phyloP scores from a whole-genome alignment of 176 grass and related monocot genomes.

The Triticum monococcum region DNA sequence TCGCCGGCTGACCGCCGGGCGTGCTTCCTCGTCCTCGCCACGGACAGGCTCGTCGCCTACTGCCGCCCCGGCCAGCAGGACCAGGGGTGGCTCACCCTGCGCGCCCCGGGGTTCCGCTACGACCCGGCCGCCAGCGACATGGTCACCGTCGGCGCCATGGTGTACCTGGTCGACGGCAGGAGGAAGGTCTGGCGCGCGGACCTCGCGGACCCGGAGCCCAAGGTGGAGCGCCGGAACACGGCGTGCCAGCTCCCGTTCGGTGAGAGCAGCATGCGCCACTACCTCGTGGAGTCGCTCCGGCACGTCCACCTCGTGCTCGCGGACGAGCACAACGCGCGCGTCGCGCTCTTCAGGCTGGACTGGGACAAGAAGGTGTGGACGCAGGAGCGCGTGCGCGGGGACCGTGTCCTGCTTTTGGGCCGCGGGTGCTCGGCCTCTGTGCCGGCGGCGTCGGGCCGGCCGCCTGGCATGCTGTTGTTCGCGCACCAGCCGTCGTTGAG shows the following conservation, averaged over 20 bases:
- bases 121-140: slow-evolving; percentile 39
- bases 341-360: slow-evolving; percentile 33
- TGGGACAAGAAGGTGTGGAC: slow-evolving; percentile 31
- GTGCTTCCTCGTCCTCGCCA: slow-evolving; percentile 40
- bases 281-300: slow-evolving; percentile 37
- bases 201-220: slow-evolving; percentile 28
- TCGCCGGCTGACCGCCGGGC: slow-evolving; percentile 15
- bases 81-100: slow-evolving; percentile 33
- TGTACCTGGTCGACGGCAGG: slow-evolving; percentile 38
- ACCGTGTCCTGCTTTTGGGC: slow-evolving; percentile 41
- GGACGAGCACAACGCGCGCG: slow-evolving; percentile 27
- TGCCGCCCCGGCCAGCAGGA: slow-evolving; percentile 18
- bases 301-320: slow-evolving; percentile 45
- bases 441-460: slow-evolving; percentile 19
- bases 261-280: slow-evolving; percentile 6
- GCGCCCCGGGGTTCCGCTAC: slow-evolving; percentile 36
- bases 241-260: slow-evolving; percentile 17
- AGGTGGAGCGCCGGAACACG: slow-evolving; percentile 35
- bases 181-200: slow-evolving; percentile 44
- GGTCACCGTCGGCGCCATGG: slow-evolving; percentile 20
- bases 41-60: slow-evolving; percentile 41
- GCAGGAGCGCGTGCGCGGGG: background rate
- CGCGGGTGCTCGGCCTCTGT: slow-evolving; percentile 46
- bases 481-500: slow-evolving; percentile 31
- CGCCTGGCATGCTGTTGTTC: slow-evolving; percentile 27